Base-by-base conservation (phyloP, 2,329 filamentous ascomycete species). In the Cladosporium halotolerans region DNA sequence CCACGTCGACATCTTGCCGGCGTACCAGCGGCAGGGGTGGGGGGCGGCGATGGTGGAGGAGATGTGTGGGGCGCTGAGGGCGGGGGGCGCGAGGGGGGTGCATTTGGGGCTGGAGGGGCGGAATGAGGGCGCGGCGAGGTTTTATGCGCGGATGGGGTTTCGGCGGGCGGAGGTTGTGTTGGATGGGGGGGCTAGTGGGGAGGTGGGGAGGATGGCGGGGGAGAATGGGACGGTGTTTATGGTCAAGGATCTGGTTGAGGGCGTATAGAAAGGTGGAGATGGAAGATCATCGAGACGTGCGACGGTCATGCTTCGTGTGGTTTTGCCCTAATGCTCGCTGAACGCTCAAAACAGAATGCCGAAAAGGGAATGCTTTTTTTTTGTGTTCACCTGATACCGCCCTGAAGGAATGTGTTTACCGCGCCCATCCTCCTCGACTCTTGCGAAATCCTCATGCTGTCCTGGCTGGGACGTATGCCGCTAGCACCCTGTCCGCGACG, bases 1-100 rank as follows among this genome's bases (percentile, higher is more conserved):
- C 16, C 70, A 72, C 40, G 66, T 72, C 42, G 62, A 72, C 46
- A 63, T 72, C 9, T 46, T 71, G 44, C 63, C 66, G 0, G 60
- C 63, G 38, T 67, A 60, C 39, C 68, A 70, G 49, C 55, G 65
- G 9, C 60, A 60, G 32, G 69, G 70, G 0, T 68, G 60, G 57
- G 70, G 70, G 1, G 52, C 40, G 14, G 42, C 53, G 18, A 41
- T 72, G 38, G 60, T 72, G n/a, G 52, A 62, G n/a, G 54, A 39
- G 0, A 61, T 68, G 18, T 57, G 66, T 36, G 53, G 57, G 3
- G 57, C 49, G 10, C 44, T 68, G 7, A 64, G 59, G 52, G 55
- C 44, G 9, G 10, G 57, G 2, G 65, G 65, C 2, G 65, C 63
- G 1, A 42, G 32, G 1, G 70, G 70, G 0, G 64, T 70, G 32